Evolutionary conservation across 495 filamentous ascomycete species (phyloP), one percentile per base, ranked within the genome.

Genomic region (Aspergillus bridgeri): DNA sequence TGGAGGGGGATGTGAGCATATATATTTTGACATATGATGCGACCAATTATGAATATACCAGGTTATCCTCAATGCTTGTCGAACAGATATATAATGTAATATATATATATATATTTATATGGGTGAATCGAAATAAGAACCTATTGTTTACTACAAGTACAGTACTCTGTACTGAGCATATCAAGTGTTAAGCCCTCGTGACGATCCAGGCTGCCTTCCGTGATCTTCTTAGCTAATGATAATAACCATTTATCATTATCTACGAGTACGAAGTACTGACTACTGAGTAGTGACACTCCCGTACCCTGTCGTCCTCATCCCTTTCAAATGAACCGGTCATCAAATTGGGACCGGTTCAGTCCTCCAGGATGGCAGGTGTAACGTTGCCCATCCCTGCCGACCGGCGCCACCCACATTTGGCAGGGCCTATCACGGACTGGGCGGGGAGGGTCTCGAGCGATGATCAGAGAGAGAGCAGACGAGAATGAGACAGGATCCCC

Each of bases 361-460:
- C 24, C 24, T 11, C 48, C 24, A 49, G 47, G 47, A 18, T 51
- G 48, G n/a, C 24, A 8, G 25, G 47, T 17, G 48, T 51, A 33
- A 51, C 48, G 33, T 6, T n/a, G 24, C 18, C 24, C n/a, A 51
- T 51, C 48, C 48, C 48, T 51, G 24, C 20, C 25, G 24, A n/a
- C 48, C 48, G 48, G 33, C n/a, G 15, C 33, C 25, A 33, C 23
- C 19, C 19, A 19, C 24, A 33, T 29, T 38, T 13, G 6, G 23
- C 33, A 18, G 15, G 5, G 15, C 48, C 24, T 51, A 51, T 51
- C 48, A 51, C 6, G 18, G 48, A 51, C 6, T 18, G 27, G 27
- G 33, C n/a, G 13, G 13, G 33, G 33, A 38, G 33, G 33, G 19
- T 13, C 24, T 33, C 25, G 24, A 33, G 33, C 25, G 48, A 51